Base-by-base conservation (phyloP, 805 yeast species). In the Suhomyces sp. region DNA sequence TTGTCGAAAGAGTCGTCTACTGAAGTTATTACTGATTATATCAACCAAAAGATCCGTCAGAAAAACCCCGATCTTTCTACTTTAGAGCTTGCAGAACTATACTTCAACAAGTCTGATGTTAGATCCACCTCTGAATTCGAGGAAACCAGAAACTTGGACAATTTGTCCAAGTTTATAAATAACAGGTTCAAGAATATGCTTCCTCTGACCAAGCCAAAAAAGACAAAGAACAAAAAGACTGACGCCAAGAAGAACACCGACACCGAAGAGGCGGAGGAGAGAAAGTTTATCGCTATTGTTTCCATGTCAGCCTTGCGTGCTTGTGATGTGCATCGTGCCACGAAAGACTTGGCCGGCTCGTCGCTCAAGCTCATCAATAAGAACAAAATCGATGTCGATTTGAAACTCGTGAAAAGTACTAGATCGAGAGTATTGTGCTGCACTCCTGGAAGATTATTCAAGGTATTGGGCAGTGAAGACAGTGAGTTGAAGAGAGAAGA, bases 291-390 rank as follows among this genome's bases (percentile, higher is more conserved):
- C 57, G 68, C 86, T 13, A 69, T 86, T 1, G 61, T 87, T 13
- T 79, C 92, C 0, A 80, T 87, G 76, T 89, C 96, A 0, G 94
- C 96, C 9, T 73, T 90, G 23, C 79, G 97, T 59, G 94, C 90
- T 1, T 93, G 97, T 62, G 97, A 92, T 61, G 78, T 90, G 2
- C 86, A 81, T 63, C 80, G 96, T 58, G 83, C 88, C 1, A 68
- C 81, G 50, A 76, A 69, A 65, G 77, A 61, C 51, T 54, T 74
- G n/a, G 60, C 73, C 40, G 78, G 82, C 9, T 81, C 85, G 0
- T 81, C 90, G 4, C 60, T 88, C 47, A 90, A 89, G 66, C 65
- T 90, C 47, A 89, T 90, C 62, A 81, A 86, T 56, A 90, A 90
- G 70, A 89, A 88, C 65, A 85, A 86, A 58, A 64, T 88, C 46